phyloP scores from a whole-genome alignment of 306 rosid species.

The Cicer arietinum region DNA sequence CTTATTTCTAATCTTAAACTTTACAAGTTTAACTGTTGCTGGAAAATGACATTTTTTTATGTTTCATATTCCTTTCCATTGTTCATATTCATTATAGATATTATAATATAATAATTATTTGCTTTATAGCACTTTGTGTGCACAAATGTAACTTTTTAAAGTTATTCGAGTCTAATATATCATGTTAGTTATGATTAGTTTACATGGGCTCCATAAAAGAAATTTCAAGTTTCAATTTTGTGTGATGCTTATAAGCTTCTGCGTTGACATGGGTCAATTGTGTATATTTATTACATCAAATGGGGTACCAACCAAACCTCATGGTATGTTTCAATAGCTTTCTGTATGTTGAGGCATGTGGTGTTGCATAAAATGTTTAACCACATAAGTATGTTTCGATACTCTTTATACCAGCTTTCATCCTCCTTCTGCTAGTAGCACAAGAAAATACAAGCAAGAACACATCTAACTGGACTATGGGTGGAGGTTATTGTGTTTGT shows the following conservation, averaged over 20 bases:
- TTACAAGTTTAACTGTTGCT: conserved; percentile 18
- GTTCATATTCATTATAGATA: background rate
- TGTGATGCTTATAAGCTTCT: conserved; percentile 34
- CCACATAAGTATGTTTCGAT: background rate
- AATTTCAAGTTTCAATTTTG: conserved; percentile 23
- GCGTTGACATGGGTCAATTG: conserved; percentile 38
- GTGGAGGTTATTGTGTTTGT: conserved; percentile 25
- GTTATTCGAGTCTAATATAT: conserved; percentile 28
- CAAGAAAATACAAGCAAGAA: conserved; percentile 7
- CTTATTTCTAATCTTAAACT: conserved; percentile 30
- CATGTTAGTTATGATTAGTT: conserved; percentile 27
- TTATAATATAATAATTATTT: conserved; percentile 13
- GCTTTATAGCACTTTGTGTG: conserved; percentile 14
- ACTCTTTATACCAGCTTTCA: conserved; percentile 6
- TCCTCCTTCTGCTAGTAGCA: conserved; percentile 27
- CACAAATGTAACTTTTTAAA: conserved; percentile 5
- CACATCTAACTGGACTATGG: conserved; percentile 3
- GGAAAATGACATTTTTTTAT: background rate
- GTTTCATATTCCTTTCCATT: background rate
- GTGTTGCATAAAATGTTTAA: conserved; percentile 26
- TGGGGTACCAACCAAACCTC: conserved; percentile 24
- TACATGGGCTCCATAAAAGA: background rate
- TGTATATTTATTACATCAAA: conserved; percentile 34
- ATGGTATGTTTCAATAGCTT: conserved; percentile 33
- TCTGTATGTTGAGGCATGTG: conserved; percentile 27